Evolutionary conservation across 2,329 filamentous ascomycete genomes (phyloP), one percentile per base, ranked within the genome.

Genomic region (Aspergillus neotritici): DNA sequence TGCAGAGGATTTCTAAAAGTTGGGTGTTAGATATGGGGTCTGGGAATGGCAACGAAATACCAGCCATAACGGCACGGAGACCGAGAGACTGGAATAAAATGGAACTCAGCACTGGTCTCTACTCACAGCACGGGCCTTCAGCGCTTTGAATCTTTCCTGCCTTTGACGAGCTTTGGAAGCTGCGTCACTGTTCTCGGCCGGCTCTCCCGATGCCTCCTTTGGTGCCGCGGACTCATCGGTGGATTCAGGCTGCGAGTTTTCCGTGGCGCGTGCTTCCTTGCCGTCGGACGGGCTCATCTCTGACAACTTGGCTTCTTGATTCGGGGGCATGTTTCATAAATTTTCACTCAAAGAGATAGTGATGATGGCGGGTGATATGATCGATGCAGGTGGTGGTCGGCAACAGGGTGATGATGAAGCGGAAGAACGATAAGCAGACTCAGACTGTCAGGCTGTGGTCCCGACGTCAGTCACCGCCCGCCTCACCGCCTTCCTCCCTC

Each of bases 131-230:
- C 88, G 84, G 17, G 86, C 86, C 68, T 94, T 83, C 12, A 96
- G 80, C 3, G 87, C 85, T 63, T 89, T 90, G 74, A 96, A 96
- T 52, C 87, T 83, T 38, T 87, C 86, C 66, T 82, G 73, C 43
- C 88, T 81, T 43, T 90, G 84, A 54, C 80, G 57, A 14, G 63
- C 62, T 43, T 58, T 67, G 5, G 57, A 52, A 14, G 58, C 51
- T 39, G 56, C 54, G 31, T 57, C 56, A 42, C 57, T 51, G 13
- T 53, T 57, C 36, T 49, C 51, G n/a, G 34, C 10, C 42, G 46
- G 13, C 14, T 41, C 40, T 31, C 45, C 37, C 15, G 39, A 13
- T 7, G 31, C 29, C 16, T 43, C 42, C 31, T 48, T 46, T n/a
- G 44, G 25, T 17, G 53, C 43, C 40, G 46, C n/a, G 29, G 46